Evolutionary conservation across 768 basidiomycete genomes (phyloP).

Genomic region (Termitomyces sp.): DNA sequence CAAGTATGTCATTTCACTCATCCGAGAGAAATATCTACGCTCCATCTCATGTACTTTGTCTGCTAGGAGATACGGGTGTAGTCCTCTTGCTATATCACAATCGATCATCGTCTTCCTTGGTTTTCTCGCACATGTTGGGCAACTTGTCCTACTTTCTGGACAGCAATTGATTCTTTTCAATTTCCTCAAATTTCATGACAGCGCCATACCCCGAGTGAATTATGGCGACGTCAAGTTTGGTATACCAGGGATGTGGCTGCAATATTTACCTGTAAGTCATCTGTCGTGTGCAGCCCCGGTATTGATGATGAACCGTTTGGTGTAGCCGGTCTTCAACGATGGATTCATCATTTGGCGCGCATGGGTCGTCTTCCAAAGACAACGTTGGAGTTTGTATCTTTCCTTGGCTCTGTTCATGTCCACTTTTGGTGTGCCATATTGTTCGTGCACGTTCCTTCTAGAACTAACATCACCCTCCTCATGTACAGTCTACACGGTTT

Average conservation of each 20-base stretch:
- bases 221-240: neutral
- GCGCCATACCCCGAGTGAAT: neutral
- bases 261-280: neutral
- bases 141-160: too few species aligned
- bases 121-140: too few species aligned
- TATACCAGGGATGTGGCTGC: neutral
- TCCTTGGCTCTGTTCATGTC: neutral
- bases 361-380: too few species aligned
- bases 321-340: too few species aligned
- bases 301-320: neutral
- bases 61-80: too few species aligned
- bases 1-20: too few species aligned
- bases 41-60: too few species aligned
- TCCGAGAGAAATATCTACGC: too few species aligned
- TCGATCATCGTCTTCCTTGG: too few species aligned
- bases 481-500: neutral
- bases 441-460: neutral
- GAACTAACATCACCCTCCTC: neutral
- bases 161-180: neutral
- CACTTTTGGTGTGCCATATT: neutral
- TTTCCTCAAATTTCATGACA: neutral
- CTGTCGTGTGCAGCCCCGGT: too few species aligned
- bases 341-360: too few species aligned
- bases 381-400: neutral
- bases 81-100: too few species aligned